These are phyloP conservation scores for Russula compacta DNA, from an alignment of 768 basidiomycete species.

Conservation along the genomic window DNA sequence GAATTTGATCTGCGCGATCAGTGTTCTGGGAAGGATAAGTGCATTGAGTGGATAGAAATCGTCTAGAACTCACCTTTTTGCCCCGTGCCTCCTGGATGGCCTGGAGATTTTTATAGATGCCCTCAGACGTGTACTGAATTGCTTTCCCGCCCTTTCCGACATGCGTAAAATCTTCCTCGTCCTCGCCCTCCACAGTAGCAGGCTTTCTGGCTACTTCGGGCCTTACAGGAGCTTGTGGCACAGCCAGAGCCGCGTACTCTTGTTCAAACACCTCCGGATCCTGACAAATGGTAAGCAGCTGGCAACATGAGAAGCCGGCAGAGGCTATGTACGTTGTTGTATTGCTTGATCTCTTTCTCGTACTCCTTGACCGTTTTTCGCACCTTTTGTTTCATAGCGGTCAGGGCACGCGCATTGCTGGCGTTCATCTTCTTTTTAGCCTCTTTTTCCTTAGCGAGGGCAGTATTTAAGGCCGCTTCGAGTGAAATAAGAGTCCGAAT, in stretches of 20 bases:
- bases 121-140: constrained; percentile 72
- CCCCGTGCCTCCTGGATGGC: constrained; percentile 90
- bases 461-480: constrained; percentile 63
- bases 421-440: constrained; percentile 97
- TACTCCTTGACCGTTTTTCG: constrained; percentile 87
- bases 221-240: constrained; percentile 35
- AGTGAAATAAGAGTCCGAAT: constrained; percentile 65
- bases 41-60: not conserved
- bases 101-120: constrained; percentile 88
- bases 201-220: constrained; percentile 32
- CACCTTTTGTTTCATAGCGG: constrained; percentile 96
- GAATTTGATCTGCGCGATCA: constrained; percentile 89
- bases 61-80: constrained; percentile 61
- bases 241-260: constrained; percentile 51
- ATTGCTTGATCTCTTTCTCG: constrained; percentile 71
- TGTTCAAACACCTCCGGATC: constrained; percentile 84
- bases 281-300: constrained; percentile 31
- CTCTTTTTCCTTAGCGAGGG: constrained; percentile 80
- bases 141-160: constrained; percentile 86
- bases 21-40: constrained; percentile 58
- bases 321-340: constrained; percentile 52
- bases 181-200: constrained; percentile 31
- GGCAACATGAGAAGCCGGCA: not conserved
- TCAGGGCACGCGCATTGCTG: constrained; percentile 85
- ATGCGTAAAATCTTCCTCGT: constrained; percentile 56